Base-by-base conservation (phyloP, 352 stramenopile species). In the Phytopythium chamaehyphon region DNA sequence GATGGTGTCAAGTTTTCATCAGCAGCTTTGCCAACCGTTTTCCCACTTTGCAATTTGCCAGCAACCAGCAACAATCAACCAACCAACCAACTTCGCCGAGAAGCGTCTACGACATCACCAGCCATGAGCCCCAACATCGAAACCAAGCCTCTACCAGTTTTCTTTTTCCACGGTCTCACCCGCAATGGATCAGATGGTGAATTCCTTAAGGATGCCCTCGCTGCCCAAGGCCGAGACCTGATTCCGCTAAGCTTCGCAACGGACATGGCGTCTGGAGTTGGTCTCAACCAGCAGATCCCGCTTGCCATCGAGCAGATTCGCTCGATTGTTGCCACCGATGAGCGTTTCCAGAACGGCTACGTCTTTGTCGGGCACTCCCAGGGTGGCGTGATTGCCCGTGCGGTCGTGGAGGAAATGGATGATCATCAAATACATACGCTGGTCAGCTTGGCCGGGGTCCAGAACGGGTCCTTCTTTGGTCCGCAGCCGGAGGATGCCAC, bases 381-480 rank as follows among this genome's bases (percentile, higher is more conserved):
- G 6, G 73, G 71, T 4, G 73, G 73, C 0, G 40, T 66, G 1
- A 40, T 82, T 9, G 66, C 66, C 9, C 71, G 71, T 15, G 66
- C 63, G 9, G 71, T 85, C 14, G 48, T 82, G n/a, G 73, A 85
- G 51, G 62, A 76, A 35, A 80, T 79, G 70, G 60, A 84, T 45
- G 70, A 82, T 45, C 73, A 84, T 61, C 73, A 71, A 14, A 62
- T 71, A 19, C 54, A 71, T 35, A 61, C 61, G 28, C 52, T 82
- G 36, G 60, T 84, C 44, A 77, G 64, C 53, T 55, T 84, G 7
- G 73, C 70, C 0, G 71, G 73, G 2, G 61, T 64, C 2, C 68
- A 80, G 40, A 83, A 82, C 52, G 70, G 73, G 19, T 61, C 71
- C 47, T 85, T 85, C 53, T 77, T 76, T 52, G 71, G 71, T 1